Evolutionary conservation across 768 basidiomycete species (phyloP), one percentile per base, ranked within the genome.

Genomic region (Tricholoma bakamatsutake): DNA sequence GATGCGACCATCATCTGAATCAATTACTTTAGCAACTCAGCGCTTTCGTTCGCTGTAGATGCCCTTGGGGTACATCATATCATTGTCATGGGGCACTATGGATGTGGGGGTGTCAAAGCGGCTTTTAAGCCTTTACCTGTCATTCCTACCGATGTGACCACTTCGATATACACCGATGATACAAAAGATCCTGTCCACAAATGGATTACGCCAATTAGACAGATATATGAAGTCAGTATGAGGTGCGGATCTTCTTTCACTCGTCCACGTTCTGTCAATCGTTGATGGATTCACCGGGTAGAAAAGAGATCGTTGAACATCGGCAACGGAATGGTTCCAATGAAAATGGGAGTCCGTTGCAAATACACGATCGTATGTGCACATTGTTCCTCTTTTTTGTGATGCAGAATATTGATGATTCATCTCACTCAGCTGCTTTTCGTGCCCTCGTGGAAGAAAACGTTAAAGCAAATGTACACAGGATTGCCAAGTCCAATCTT

Each of bases 401-500:
- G 15, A 17, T 40, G n/a, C 17, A 40, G 39, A 8, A 40, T 18
- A 40, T 40, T 17, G 7, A n/a, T 17, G 17, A 17, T 40, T 17
- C n/a, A 40, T 7, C n/a, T 7, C n/a, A 7, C 7, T 17, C 34
- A 76, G 74, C 71, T 28, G 73, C 68, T 15, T 75, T 74, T 64
- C 70, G 75, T 33, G 76, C 75, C 0, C 69, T 77, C 5, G 72
- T 77, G 3, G 76, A 77, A 55, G 75, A 77, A 55, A 76, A 77
- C 37, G 72, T 76, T 11, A 76, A 64, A 47, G 60, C 58, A 3
- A 62, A 64, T 21, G 67, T 68, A 6, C 55, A 52, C n/a, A 54
- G 61, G 5, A 58, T 68, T 17, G 60, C 62, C 2, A 53, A 49
- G 7, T 63, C 62, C 18, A 39, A 39, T 0, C 56, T 67, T 2